Base-by-base conservation (phyloP, 2,329 filamentous ascomycete species). In the Penicillium vulpinum region DNA sequence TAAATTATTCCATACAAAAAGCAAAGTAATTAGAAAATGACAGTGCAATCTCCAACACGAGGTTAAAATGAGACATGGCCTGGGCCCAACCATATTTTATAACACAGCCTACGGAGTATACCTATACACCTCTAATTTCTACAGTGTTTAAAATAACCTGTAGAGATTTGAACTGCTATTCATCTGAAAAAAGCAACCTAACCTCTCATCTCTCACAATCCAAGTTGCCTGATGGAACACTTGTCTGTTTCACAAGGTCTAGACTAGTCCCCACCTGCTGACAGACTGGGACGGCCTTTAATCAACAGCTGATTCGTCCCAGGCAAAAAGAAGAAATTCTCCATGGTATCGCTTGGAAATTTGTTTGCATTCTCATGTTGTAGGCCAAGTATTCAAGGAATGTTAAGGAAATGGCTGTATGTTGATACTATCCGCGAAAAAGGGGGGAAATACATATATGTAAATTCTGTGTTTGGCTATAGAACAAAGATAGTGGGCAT, bases 231-330 rank as follows among this genome's bases (percentile, higher is more conserved):
- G 4, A 7, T 21, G 29, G 38, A 51, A 29, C 45, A 36, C 52
- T 24, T 51, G 52, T 43, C 52, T 38, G n/a, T 62, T 62, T 57
- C 57, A 28, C 13, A 18, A 36, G 22, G 29, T 44, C 38, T 43
- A n/a, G 21, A 43, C 28, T 51, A 22, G 21, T 35, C 50, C 29
- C 50, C 49, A 51, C 48, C 18, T 16, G 26, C 28, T 26, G 38
- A 22, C 24, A 16, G n/a, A 35, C 26, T 28, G n/a, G 22, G 24
- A 21, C 21, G 13, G 11, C n/a, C 5, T n/a, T 29, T 43, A 16
- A 24, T 22, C 36, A n/a, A 33, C 36, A 24, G 21, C 39, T 21
- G 29, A 51, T 44, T 51, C 29, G 49, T 26, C 22, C 16, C 4
- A 5, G 22, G 15, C 16, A 15, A 28, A n/a, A 8, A 26, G 33